These are phyloP conservation scores for Aethionema arabicum DNA, from an alignment of 345 rosid genomes.

Conservation along the genomic window DNA sequence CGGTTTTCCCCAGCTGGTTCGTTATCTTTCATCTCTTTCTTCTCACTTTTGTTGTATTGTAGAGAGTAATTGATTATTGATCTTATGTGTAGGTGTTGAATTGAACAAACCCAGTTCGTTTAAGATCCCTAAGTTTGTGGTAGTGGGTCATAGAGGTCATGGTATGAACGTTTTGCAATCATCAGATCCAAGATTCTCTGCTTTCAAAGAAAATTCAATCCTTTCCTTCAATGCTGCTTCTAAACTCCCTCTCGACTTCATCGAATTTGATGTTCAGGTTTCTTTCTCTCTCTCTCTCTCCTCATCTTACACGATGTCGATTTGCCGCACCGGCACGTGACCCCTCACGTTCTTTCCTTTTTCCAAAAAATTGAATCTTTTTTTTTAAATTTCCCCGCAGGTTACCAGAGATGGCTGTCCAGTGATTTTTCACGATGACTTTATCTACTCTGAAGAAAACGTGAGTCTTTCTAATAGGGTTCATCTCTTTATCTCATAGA, in stretches of 20 bases:
- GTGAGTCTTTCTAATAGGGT: slow-evolving; percentile 40
- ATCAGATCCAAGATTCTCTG: slow-evolving; percentile 59
- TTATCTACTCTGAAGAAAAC: slow-evolving; percentile 66
- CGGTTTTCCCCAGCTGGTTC: slow-evolving; percentile 42
- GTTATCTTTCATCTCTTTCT: too few relatives aligned
- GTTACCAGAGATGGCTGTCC: slow-evolving; percentile 94
- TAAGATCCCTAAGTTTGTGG: slow-evolving; percentile 64
- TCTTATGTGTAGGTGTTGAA: too few relatives aligned
- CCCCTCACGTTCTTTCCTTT: slow-evolving; percentile 18
- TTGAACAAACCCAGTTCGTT: not conserved
- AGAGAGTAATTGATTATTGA: too few relatives aligned
- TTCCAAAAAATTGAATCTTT: not conserved
- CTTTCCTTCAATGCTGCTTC: slow-evolving; percentile 76
- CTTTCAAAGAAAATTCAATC: slow-evolving; percentile 75
- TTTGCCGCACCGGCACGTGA: slow-evolving; percentile 32
- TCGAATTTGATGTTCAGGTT: slow-evolving; percentile 99
- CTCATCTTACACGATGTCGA: not conserved
- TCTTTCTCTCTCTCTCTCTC: not conserved
- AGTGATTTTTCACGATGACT: slow-evolving; percentile 86
- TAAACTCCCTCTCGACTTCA: slow-evolving; percentile 63
- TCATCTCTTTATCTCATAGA: not conserved
- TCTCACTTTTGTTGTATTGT: too few relatives aligned
- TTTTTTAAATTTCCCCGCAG: slow-evolving; percentile 45
- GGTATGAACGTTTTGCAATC: slow-evolving; percentile 81
- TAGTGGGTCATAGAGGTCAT: slow-evolving; percentile 83